Evolutionary conservation across 2,329 filamentous ascomycete genomes (phyloP), one percentile per base, ranked within the genome.

Genomic region (Epichloe aotearoae): DNA sequence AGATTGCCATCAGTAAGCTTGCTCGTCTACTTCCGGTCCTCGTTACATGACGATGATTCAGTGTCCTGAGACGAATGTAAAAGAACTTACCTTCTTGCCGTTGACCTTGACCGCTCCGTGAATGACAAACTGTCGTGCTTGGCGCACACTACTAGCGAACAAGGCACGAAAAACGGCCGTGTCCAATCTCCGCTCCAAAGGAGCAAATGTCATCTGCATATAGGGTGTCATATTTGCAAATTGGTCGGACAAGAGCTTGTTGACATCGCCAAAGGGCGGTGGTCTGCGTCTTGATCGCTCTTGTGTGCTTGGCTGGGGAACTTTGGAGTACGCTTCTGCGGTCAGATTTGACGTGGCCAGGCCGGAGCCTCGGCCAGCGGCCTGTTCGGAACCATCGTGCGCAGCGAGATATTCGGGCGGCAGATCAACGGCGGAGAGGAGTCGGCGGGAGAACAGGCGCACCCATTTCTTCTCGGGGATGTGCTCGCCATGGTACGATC

Each of bases 91-190:
- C 81, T 89, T 90, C 70, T 95, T 89, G 55, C 93, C 93, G 72
- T 98, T 98, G 64, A 98, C 93, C 62, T 83, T 95, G 55, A 98
- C 93, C 53, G 82, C 82, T 30, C 93, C 93, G 68, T 98, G 93
- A 30, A 95, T 80, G 52, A 94, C 87, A 63, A 97, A 95, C 60
- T 97, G 91, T 58, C 91, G 82, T 14, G 94, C 94, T 69, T 98
- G 93, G 58, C 90, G 79, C 37, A 87, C 80, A 68, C 89, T 96
- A 68, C 88, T 95, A 41, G 93, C 90, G 68, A 98, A 98, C 67
- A 98, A 69, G 38, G 93, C 85, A 47, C 93, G 78, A 74, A 94
- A 97, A 55, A 98, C 82, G 59, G 93, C 90, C n/a, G 89, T 89
- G 64, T 98, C 54, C 54, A 98, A 70, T 61, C 93, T 80, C 65